These are phyloP conservation scores for Entrophospora sp. DNA, from an alignment of 192 early-diverging fungal species.

Conservation along the genomic window DNA sequence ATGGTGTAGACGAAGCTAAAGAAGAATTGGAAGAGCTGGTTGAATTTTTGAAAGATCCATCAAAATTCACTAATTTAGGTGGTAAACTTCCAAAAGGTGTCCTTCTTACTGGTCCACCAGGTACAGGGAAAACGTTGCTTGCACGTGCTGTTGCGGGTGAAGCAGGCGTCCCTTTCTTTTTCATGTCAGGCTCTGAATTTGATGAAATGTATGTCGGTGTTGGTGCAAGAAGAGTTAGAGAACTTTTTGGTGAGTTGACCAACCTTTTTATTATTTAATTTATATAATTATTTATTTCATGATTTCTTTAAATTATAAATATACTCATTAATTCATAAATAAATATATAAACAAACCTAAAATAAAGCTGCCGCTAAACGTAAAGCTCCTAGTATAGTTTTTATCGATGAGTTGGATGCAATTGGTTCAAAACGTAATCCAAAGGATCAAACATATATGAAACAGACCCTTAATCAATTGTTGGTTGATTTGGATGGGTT, in stretches of 20 bases:
- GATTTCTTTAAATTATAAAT: no score
- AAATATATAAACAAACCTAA: no score
- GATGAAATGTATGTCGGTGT: slow-evolving; percentile 99
- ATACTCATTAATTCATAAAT: no score
- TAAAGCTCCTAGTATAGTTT: slow-evolving; percentile 82
- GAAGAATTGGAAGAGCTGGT: slow-evolving; percentile 95
- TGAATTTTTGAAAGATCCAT: slow-evolving; percentile 87
- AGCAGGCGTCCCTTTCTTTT: slow-evolving; percentile 97
- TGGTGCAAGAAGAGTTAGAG: slow-evolving; percentile 78
- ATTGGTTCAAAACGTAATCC: slow-evolving; percentile 89
- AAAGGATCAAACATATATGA: slow-evolving; percentile 94
- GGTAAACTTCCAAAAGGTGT: slow-evolving; percentile 94
- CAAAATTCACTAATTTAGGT: slow-evolving; percentile 85
- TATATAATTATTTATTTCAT: neutral
- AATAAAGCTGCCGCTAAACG: slow-evolving; percentile 58
- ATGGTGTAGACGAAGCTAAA: slow-evolving; percentile 97
- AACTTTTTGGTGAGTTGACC: slow-evolving; percentile 77
- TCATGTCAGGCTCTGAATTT: slow-evolving; percentile 97
- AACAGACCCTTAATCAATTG: slow-evolving; percentile 97
- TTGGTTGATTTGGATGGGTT: slow-evolving; percentile 96
- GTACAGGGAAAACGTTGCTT: slow-evolving; percentile 96
- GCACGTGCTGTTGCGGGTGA: slow-evolving; percentile 97
- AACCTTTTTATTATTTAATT: neutral
- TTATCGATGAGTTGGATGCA: slow-evolving; percentile 99
- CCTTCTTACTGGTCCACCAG: slow-evolving; percentile 81